Conservation (phyloP, 2,329 filamentous ascomycete species). For the Dothistroma septosporum region DNA sequence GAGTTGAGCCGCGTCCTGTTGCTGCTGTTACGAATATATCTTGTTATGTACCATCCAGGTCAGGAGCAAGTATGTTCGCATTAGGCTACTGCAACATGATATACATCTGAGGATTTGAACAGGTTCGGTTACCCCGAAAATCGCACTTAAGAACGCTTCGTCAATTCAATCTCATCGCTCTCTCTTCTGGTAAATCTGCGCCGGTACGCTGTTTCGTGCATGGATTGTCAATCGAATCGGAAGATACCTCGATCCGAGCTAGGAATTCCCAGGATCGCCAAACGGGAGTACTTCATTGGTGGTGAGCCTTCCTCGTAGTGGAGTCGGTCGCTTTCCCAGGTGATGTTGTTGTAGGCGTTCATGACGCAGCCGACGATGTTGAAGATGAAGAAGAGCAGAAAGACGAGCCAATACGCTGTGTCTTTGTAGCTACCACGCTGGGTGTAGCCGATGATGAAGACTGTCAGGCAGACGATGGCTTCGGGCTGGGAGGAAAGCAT, state of each 20-base stretch:
- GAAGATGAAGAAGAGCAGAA: constrained; percentile 35
- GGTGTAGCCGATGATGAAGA: constrained; percentile 34
- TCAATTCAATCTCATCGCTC: constrained; percentile 2
- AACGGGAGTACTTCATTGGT: constrained; percentile 25
- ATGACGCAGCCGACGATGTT: constrained; percentile 34
- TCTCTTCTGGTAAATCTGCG: background rate
- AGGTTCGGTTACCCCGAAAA: no score
- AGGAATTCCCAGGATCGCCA: constrained; percentile 31
- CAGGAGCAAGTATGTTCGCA: background rate
- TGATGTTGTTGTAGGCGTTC: constrained; percentile 38
- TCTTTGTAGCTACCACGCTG: constrained; percentile 27
- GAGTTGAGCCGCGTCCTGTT: no score
- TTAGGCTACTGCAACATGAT: background rate
- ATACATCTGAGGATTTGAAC: no score
- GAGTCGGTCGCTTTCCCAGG: constrained; percentile 31
- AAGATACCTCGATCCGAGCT: constrained; percentile 8
- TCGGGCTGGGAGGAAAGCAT: constrained; percentile 26
- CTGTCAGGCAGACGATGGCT: constrained; percentile 29
- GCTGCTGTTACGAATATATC: no score
- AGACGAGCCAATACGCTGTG: constrained; percentile 34
- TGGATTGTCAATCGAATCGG: constrained; percentile 10
- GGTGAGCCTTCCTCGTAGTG: constrained; percentile 31
- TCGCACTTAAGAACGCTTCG: background rate
- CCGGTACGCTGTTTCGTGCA: constrained; percentile 4
- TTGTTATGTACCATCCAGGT: background rate